Evolutionary conservation across 2,329 filamentous ascomycete species (phyloP).

Genomic region (Dactylonectria estremocensis): DNA sequence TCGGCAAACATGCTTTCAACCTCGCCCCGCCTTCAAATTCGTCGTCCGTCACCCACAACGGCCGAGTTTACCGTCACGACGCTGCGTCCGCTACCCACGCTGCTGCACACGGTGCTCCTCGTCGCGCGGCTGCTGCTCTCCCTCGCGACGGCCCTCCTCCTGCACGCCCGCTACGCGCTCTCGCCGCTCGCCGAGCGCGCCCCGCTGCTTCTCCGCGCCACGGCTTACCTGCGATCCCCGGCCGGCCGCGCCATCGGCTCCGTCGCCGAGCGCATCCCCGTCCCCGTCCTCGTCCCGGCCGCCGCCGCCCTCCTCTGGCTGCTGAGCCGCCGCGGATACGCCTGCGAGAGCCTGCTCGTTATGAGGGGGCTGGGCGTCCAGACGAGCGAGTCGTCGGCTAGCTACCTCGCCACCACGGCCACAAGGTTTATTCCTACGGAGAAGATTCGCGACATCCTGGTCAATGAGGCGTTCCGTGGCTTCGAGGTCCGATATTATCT

Average conservation of each 20-base stretch:
- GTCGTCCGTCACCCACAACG: conserved; percentile 88
- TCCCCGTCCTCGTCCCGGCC: conserved; percentile 58
- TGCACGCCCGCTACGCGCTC: conserved; percentile 64
- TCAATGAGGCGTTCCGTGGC: conserved; percentile 94
- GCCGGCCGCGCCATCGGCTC: conserved; percentile 52
- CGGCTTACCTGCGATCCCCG: conserved; percentile 52
- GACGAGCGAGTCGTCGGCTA: conserved; percentile 76
- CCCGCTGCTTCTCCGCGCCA: conserved; percentile 47
- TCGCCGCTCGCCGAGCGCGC: conserved; percentile 46
- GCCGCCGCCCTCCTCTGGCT: conserved; percentile 59
- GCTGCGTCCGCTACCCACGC: conserved; percentile 68
- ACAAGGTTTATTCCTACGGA: conserved; percentile 86
- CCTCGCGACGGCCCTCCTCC: conserved; percentile 63
- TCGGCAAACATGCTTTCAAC: conserved; percentile 71
- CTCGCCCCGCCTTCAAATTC: conserved; percentile 71
- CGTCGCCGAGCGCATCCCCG: conserved; percentile 55
- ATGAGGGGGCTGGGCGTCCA: conserved; percentile 93
- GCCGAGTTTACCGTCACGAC: conserved; percentile 94
- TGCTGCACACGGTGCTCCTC: conserved; percentile 62
- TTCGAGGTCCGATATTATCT: conserved; percentile 94
- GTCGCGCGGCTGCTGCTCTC: conserved; percentile 59
- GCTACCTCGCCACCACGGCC: conserved; percentile 69
- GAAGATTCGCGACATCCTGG: conserved; percentile 91
- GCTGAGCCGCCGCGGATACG: conserved; percentile 63
- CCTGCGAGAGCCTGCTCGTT: conserved; percentile 88